phyloP scores from a whole-genome alignment of 495 filamentous ascomycete genomes.

The Podospora conica region DNA sequence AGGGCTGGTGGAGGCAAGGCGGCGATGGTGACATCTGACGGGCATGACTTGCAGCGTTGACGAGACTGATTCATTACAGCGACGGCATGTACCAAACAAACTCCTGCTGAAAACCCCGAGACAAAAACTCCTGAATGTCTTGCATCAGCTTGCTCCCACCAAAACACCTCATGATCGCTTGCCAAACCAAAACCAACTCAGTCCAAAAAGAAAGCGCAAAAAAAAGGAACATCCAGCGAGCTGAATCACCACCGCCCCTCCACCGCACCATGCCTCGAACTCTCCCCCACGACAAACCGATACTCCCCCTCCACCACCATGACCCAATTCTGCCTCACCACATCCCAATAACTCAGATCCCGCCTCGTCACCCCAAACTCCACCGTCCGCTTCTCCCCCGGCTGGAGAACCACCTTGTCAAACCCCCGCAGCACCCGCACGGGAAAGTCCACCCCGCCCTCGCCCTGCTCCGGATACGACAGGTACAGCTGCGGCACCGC shows the following conservation, averaged over 20 bases:
- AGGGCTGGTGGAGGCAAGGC: not conserved
- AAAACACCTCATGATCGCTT: too few species aligned
- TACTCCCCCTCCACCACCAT: constrained; percentile 49
- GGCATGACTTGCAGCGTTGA: not conserved
- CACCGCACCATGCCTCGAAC: constrained; percentile 34
- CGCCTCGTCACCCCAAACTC: constrained; percentile 68
- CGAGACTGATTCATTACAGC: not conserved
- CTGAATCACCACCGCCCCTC: constrained; percentile 29
- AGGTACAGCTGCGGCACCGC: constrained; percentile 83
- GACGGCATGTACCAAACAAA: not conserved
- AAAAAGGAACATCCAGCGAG: not conserved
- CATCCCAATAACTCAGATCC: constrained; percentile 78
- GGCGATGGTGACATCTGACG: not conserved
- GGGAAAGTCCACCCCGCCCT: constrained; percentile 63
- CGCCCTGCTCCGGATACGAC: constrained; percentile 51
- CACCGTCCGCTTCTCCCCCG: constrained; percentile 53
- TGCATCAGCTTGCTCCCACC: not conserved
- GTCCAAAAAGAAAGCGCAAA: not conserved
- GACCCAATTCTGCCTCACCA: constrained; percentile 74
- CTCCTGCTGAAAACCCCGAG: not conserved
- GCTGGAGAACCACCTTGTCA: constrained; percentile 60
- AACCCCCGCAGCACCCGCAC: constrained; percentile 71
- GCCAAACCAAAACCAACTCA: not conserved
- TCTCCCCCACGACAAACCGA: constrained; percentile 39
- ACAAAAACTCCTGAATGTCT: not conserved